Evolutionary conservation across 2,329 filamentous ascomycete species (phyloP), one percentile per base, ranked within the genome.

Genomic region (Penicillium concentricum): DNA sequence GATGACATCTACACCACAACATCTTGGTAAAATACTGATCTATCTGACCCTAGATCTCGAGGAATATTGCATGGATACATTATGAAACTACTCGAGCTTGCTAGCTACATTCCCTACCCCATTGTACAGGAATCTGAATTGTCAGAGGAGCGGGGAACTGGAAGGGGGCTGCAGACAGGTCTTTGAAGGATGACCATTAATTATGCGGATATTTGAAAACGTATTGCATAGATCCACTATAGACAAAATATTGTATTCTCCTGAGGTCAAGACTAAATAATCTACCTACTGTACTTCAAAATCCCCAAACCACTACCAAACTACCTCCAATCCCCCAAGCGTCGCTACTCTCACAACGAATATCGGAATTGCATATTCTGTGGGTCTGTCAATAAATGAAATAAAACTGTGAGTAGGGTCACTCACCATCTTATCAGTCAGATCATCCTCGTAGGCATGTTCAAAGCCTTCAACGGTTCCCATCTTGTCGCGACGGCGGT

Each of bases 301-400:
- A 28, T 2, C 3, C 1, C 28, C 8, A 28, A 28, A 28, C 26
- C 22, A 28, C 26, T 28, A 34, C 32, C 13, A 16, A 16, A 15
- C 13, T 5, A 34, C 5, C 32, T 10, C 32, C 5, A 22, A 16
- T 3, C 13, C 4, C 20, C 20, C 39, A 16, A 16, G 10, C 7
- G 4, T 35, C 20, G 20, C 15, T 37, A 4, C 26, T 26, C 9
- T 48, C 22, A 48, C 45, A 48, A 15, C 6, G 45, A 22, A 37
- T 48, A 48, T 10, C 45, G 34, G 45, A 48, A 48, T 37, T 48
- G 45, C 45, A 48, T 48, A 22, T 48, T 48, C 45, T 37, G 16
- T 4, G 4, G 5, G 2, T 9, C 10, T 18, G 22, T 48, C 2
- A 48, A 28, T 20, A 15, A 13, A 28, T 18, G 10, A 5, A 26